These are phyloP conservation scores for Annulohypoxylon bovei DNA, from an alignment of 495 filamentous ascomycete genomes.

Conservation along the genomic window DNA sequence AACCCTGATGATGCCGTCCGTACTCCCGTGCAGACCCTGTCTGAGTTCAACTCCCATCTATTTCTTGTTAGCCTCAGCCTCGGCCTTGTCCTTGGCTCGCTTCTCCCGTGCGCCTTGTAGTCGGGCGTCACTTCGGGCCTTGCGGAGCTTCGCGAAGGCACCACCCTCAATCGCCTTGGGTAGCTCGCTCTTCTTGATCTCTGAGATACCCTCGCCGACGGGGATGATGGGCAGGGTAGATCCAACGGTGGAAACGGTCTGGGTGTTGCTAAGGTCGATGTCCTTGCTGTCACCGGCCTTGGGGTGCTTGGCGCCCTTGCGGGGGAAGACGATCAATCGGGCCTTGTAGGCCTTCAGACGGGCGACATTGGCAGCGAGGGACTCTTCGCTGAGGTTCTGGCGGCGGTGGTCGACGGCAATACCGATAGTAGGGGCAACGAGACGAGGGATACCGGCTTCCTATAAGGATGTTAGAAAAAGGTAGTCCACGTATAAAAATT, in stretches of 20 bases:
- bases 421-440: conserved; percentile 92
- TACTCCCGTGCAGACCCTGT: conserved; percentile 48
- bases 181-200: conserved; percentile 84
- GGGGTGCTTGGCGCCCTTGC: conserved; percentile 83
- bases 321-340: conserved; percentile 96
- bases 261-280: conserved; percentile 82
- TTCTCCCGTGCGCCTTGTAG: conserved; percentile 87
- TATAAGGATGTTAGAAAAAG: conserved; percentile 53
- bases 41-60: conserved; percentile 62
- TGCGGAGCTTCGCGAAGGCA: conserved; percentile 85
- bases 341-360: conserved; percentile 95
- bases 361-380: conserved; percentile 89
- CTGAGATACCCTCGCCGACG: conserved; percentile 67
- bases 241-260: conserved; percentile 70
- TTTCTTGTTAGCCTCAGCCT: conserved; percentile 87
- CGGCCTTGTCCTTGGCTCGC: conserved; percentile 91
- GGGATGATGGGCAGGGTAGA: conserved; percentile 76
- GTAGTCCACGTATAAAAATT: neutral
- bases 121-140: conserved; percentile 85
- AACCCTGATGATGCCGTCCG: conserved; percentile 53
- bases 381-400: conserved; percentile 94
- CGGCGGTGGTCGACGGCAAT: conserved; percentile 97
- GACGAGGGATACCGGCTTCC: conserved; percentile 96
- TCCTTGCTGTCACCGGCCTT: conserved; percentile 89
- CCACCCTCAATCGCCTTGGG: conserved; percentile 78